Conservation (phyloP, 805 yeast genomes). For the Wickerhamomyces mucosus region DNA sequence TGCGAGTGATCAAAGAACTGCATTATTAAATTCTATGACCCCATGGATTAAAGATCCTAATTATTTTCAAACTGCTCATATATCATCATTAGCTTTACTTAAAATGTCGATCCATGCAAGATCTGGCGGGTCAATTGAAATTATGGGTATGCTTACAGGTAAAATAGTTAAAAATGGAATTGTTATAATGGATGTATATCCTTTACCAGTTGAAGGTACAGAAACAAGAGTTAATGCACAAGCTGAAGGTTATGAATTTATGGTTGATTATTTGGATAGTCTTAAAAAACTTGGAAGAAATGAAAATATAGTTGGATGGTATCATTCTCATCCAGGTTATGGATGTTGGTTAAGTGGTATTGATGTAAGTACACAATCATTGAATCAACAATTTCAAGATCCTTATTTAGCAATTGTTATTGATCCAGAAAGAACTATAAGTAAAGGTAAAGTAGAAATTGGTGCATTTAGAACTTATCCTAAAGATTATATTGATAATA, state of each 20-base stretch:
- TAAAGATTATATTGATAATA: constrained; percentile 19
- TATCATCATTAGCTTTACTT: constrained; percentile 61
- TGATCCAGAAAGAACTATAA: constrained; percentile 65
- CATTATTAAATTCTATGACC: constrained; percentile 18
- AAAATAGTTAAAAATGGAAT: constrained; percentile 45
- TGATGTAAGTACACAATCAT: constrained; percentile 80
- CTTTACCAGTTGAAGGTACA: constrained; percentile 91
- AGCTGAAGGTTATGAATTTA: constrained; percentile 87
- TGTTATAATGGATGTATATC: constrained; percentile 71
- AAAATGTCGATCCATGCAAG: constrained; percentile 78
- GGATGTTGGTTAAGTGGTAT: constrained; percentile 95
- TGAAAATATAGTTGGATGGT: constrained; percentile 93
- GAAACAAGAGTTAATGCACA: constrained; percentile 94
- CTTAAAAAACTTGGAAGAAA: constrained; percentile 38
- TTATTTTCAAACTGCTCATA: constrained; percentile 50
- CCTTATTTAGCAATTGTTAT: constrained; percentile 85
- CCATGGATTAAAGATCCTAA: constrained; percentile 53
- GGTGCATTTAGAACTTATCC: constrained; percentile 81
- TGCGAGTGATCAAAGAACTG: constrained; percentile 4
- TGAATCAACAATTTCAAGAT: constrained; percentile 84
- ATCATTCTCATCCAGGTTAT: constrained; percentile 97
- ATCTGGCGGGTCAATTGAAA: constrained; percentile 78
- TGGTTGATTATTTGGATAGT: constrained; percentile 71
- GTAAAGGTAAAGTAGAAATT: constrained; percentile 62
- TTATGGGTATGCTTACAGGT: constrained; percentile 95